Evolutionary conservation across 148 eudicot genomes (phyloP).

Genomic region (Vaccinium vitisidaea): DNA sequence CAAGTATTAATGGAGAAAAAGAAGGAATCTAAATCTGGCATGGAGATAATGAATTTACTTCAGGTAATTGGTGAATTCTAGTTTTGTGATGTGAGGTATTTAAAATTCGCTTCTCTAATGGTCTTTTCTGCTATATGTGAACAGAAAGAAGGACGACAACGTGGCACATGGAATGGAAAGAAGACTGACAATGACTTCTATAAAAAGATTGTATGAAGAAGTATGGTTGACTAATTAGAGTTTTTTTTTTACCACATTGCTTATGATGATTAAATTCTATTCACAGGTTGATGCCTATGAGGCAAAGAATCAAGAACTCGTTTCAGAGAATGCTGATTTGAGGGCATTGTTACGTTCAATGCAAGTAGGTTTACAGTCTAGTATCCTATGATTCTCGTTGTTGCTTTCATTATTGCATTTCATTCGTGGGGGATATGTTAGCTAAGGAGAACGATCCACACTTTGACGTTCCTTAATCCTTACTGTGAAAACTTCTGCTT

Average conservation of each 20-base stretch:
- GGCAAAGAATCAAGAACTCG: conserved; percentile 92
- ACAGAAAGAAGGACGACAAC: conserved; percentile 99
- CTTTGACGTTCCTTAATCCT: neutral
- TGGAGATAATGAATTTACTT: conserved; percentile 98
- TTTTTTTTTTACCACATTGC: conserved; percentile 1
- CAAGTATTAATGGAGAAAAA: conserved; percentile 97
- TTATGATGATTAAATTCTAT: conserved; percentile 17
- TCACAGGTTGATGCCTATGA: conserved; percentile 93
- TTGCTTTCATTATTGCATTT: neutral
- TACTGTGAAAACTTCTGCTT: neutral
- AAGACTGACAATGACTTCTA: conserved; percentile 95
- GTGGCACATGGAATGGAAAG: conserved; percentile 99
- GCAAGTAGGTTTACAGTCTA: conserved; percentile 49
- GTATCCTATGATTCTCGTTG: neutral
- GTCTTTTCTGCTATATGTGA: conserved; percentile 13
- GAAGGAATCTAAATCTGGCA: conserved; percentile 98
- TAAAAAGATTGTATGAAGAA: conserved; percentile 86
- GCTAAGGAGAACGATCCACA: neutral
- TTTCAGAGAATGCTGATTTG: conserved; percentile 89
- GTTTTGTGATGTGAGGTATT: neutral
- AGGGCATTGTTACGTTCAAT: conserved; percentile 90
- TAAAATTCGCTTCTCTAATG: conserved; percentile 14
- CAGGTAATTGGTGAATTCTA: conserved; percentile 53
- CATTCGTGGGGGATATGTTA: neutral
- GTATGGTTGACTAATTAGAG: conserved; percentile 9